phyloP scores from a whole-genome alignment of 2,329 filamentous ascomycete species.

The Neopestalotiopsis clavispora region DNA sequence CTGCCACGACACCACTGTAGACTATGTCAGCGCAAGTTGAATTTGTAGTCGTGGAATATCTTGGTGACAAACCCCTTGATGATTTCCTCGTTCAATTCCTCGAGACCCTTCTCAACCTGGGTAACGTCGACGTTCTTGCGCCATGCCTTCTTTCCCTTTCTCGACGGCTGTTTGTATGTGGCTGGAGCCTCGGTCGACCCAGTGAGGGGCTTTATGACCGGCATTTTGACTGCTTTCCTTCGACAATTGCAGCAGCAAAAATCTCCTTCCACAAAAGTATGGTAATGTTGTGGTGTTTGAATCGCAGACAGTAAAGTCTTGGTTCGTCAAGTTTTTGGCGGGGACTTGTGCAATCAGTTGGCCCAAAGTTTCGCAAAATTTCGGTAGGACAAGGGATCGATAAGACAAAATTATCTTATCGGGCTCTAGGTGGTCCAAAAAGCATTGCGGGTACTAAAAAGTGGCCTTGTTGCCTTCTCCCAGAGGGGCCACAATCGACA shows the following conservation, averaged over 20 bases:
- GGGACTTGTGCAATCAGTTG: constrained; percentile 9
- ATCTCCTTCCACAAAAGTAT: neutral
- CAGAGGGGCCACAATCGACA: neutral
- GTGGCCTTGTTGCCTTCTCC: neutral
- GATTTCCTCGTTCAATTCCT: constrained; percentile 85
- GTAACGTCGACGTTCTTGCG: constrained; percentile 96
- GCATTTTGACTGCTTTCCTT: constrained; percentile 44
- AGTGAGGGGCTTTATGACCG: constrained; percentile 53
- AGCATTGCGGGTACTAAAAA: no score
- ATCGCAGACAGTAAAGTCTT: neutral
- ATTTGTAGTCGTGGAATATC: neutral
- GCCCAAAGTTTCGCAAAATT: constrained; percentile 17
- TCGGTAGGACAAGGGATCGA: constrained; percentile 5
- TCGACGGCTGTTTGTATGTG: constrained; percentile 85
- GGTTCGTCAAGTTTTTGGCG: constrained; percentile 10
- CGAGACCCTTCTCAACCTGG: constrained; percentile 81
- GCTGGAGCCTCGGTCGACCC: constrained; percentile 68
- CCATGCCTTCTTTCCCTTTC: constrained; percentile 99
- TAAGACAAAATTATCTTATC: constrained; percentile 18
- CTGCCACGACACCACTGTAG: constrained; percentile 78
- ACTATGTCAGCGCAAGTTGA: neutral
- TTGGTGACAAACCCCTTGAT: constrained; percentile 74
- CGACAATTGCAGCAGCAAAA: neutral
- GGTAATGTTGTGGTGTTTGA: neutral
- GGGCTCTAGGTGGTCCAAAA: neutral